Conservation (phyloP, 331 rosid genomes). For the Rhamnella rubrinervis region DNA sequence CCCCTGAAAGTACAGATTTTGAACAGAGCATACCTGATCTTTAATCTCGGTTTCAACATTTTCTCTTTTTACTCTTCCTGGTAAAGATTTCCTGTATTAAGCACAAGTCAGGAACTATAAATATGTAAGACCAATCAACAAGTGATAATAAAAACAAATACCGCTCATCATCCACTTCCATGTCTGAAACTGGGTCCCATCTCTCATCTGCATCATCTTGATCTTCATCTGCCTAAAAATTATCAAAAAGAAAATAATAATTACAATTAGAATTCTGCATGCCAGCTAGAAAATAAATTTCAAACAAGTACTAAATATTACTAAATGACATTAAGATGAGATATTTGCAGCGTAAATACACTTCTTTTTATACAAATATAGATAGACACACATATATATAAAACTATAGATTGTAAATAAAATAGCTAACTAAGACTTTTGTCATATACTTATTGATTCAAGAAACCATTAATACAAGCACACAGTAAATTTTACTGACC, state of each 20-base stretch:
- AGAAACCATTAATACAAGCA: no score
- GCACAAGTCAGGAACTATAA: slow-evolving; percentile 18
- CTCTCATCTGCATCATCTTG: slow-evolving; percentile 58
- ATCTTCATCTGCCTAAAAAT: slow-evolving; percentile 76
- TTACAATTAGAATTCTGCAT: background rate
- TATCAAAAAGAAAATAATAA: background rate
- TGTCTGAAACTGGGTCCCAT: slow-evolving; percentile 76
- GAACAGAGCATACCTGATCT: slow-evolving; percentile 57
- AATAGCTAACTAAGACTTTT: no score
- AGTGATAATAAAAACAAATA: slow-evolving; percentile 25
- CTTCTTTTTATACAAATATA: background rate
- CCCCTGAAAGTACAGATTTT: slow-evolving; percentile 2
- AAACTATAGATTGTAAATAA: no score
- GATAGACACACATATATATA: no score
- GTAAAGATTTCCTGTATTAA: slow-evolving; percentile 45
- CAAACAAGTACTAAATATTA: background rate
- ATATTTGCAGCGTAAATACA: background rate
- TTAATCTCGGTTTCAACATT: slow-evolving; percentile 59
- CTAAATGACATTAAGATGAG: background rate
- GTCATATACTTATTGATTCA: no score
- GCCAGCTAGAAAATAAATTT: background rate
- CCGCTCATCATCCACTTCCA: slow-evolving; percentile 76
- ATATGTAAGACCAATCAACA: slow-evolving; percentile 8
- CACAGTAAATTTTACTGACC: background rate
- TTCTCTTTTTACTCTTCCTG: slow-evolving; percentile 80